Evolutionary conservation across 768 basidiomycete genomes (phyloP).

Genomic region (Leucogyrophana mollusca): DNA sequence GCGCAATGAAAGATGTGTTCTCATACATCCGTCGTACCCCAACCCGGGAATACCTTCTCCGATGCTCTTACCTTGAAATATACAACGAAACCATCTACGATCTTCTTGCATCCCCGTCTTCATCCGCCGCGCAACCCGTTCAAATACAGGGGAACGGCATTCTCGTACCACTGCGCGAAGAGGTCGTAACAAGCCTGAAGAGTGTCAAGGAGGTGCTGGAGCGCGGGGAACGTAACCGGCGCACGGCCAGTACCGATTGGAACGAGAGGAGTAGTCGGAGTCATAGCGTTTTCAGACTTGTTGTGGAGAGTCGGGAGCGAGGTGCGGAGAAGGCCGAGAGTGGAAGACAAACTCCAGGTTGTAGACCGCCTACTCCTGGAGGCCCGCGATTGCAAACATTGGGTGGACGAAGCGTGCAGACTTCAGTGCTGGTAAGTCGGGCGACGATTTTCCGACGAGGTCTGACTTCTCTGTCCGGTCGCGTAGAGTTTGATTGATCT

Average conservation of each 20-base stretch:
- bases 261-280: constrained; percentile 93
- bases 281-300: constrained; percentile 92
- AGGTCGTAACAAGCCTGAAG: constrained; percentile 89
- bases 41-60: constrained; percentile 85
- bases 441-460: not conserved
- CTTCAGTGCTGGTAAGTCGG: constrained; percentile 63
- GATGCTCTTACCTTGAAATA: constrained; percentile 95
- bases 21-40: constrained; percentile 75
- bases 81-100: constrained; percentile 93
- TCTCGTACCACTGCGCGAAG: constrained; percentile 80
- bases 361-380: constrained; percentile 49
- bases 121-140: constrained; percentile 54
- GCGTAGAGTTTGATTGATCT: constrained; percentile 87
- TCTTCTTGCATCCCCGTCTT: constrained; percentile 71
- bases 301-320: constrained; percentile 83
- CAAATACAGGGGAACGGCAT: constrained; percentile 72
- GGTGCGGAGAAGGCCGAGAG: constrained; percentile 45
- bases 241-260: constrained; percentile 98
- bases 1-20: constrained; percentile 91
- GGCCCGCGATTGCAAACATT: constrained; percentile 70
- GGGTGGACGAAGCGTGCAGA: constrained; percentile 80
- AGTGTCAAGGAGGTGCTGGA: constrained; percentile 82
- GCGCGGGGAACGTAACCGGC: constrained; percentile 81
- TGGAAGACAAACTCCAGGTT: constrained; percentile 53
- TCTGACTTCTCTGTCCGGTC: not conserved